Base-by-base conservation (phyloP, 202 grass and related monocot species). In the Hordeum pubiflorum region DNA sequence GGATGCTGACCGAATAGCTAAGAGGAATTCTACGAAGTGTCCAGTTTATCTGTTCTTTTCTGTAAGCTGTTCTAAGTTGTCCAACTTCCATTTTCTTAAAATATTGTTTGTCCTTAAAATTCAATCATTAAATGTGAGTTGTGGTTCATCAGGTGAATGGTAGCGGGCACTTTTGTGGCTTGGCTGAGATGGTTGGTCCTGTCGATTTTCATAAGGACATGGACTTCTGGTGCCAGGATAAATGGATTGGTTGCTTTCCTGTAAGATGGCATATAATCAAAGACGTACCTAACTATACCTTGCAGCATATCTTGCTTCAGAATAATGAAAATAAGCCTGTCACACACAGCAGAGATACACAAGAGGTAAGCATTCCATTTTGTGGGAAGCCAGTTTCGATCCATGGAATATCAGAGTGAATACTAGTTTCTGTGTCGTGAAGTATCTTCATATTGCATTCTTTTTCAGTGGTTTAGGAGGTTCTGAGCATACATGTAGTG, bases 241-340 rank as follows among this genome's bases (percentile, higher is more conserved):
- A 94, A 80, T 97, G 92, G 95, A 87, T 79, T 0, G 95, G 95
- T 44, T 89, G 88, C 79, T 98, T 98, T 84, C 88, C 82, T 84
- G 86, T 97, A 54, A 97, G 87, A 86, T 94, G 92, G 90, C 95
- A 91, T 74, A 94, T 98, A 15, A 61, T 98, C 58, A 94, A 93
- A 86, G 92, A 98, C 84, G 71, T 94, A 43, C 86, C 92, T 22
- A 98, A 93, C 65, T 76, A 84, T 81, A 88, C 39, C 37, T 83
- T 98, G 81, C 88, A 91, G 41, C 92, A 98, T 46, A 90, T 94
- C 40, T 69, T 85, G 18, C 55, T 91, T 69, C 91, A 91, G 85
- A 97, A 94, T 62, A 97, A 97, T 71, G 92, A 97, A 82, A 89
- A 86, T 44, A 97, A 93, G 69, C 95, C 92, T 80, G 95, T 98